phyloP scores from a whole-genome alignment of 805 yeast genomes.

The Priceomyces castillae region DNA sequence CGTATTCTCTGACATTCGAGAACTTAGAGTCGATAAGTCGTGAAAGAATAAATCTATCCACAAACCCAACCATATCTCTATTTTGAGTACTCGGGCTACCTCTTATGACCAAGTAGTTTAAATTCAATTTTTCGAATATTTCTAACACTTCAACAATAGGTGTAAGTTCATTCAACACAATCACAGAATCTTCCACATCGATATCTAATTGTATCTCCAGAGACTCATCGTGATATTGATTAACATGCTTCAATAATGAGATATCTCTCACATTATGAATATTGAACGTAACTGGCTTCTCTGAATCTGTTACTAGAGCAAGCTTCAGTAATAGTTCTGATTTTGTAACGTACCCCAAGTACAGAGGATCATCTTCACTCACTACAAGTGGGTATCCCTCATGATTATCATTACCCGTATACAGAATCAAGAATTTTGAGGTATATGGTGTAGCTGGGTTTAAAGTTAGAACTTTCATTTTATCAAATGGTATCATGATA shows the following conservation, averaged over 20 bases:
- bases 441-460: conserved; percentile 25
- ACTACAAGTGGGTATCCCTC: conserved; percentile 42
- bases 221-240: no score
- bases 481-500: conserved; percentile 30
- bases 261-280: conserved; percentile 14
- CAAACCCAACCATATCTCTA: conserved; percentile 30
- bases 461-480: conserved; percentile 28
- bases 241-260: conserved; percentile 24
- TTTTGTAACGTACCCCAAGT: conserved; percentile 37
- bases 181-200: conserved; percentile 19
- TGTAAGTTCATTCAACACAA: conserved; percentile 28
- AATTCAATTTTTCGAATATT: conserved; percentile 35
- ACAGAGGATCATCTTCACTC: conserved; percentile 21
- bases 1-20: conserved; percentile 12
- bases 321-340: conserved; percentile 18
- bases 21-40: conserved; percentile 28
- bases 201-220: conserved; percentile 14
- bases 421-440: conserved; percentile 14
- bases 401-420: conserved; percentile 31
- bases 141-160: conserved; percentile 34
- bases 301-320: conserved; percentile 3
- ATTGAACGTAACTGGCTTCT: conserved; percentile 19
- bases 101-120: conserved; percentile 33
- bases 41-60: conserved; percentile 37
- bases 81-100: conserved; percentile 12